Evolutionary conservation across 2,329 filamentous ascomycete species (phyloP).

Genomic region (Ophidiomyces ophidiicola): DNA sequence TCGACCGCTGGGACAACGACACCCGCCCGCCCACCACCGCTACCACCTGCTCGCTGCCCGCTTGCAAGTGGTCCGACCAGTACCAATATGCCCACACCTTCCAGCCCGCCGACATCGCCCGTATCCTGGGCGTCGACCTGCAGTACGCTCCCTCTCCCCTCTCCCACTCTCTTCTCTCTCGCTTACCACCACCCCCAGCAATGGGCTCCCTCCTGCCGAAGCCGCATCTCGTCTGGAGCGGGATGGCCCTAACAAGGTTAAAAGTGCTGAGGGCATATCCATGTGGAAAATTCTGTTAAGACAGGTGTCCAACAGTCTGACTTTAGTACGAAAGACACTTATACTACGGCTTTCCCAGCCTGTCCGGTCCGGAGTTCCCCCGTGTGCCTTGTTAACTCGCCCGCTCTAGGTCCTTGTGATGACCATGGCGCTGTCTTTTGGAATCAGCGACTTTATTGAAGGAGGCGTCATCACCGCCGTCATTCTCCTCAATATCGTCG

Average conservation of each 20-base stretch:
- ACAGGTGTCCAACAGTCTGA: constrained; percentile 66
- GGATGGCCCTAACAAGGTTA: constrained; percentile 59
- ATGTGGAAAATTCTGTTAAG: constrained; percentile 64
- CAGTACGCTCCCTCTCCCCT: constrained; percentile 15
- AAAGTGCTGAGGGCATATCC: constrained; percentile 58
- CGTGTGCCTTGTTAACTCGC: constrained; percentile 13
- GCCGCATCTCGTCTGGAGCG: constrained; percentile 52
- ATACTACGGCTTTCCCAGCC: constrained; percentile 14
- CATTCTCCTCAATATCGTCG: constrained; percentile 45
- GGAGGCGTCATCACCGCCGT: constrained; percentile 48
- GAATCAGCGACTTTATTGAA: constrained; percentile 46
- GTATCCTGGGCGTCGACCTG: constrained; percentile 18
- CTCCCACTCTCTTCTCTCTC: neutral
- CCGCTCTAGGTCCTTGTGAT: constrained; percentile 54
- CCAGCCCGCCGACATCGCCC: constrained; percentile 16
- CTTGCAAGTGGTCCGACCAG: constrained; percentile 10
- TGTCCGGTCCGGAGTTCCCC: constrained; percentile 5
- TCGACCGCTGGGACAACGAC: constrained; percentile 16
- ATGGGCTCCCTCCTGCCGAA: constrained; percentile 54
- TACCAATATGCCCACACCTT: constrained; percentile 21
- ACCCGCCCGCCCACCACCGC: constrained; percentile 5
- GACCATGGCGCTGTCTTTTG: constrained; percentile 54
- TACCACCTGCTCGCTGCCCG: constrained; percentile 8
- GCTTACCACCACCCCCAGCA: constrained; percentile 16
- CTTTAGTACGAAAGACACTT: constrained; percentile 40